A percentile compares a stretch with the other conserved stretches of the same genome.
phyloP scores from a whole-genome alignment of 192 early-diverging fungal species.

The Backusella tuberculispora region DNA sequence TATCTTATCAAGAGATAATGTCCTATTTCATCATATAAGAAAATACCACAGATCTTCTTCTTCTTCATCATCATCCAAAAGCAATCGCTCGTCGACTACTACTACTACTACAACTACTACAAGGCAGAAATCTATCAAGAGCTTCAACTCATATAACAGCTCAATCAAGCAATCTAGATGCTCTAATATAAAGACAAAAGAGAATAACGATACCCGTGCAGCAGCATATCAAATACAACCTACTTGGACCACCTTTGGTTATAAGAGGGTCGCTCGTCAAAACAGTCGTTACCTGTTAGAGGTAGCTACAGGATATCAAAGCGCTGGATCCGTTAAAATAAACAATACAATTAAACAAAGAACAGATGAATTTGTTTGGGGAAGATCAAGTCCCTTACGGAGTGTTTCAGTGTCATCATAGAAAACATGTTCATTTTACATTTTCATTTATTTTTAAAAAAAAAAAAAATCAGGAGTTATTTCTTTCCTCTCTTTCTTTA shows the following conservation, averaged over 20 bases:
- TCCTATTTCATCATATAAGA: too few relatives aligned
- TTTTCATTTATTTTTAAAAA: neutral
- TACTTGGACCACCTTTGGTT: neutral
- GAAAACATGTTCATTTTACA: neutral
- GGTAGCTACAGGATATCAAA: neutral
- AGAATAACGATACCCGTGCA: neutral
- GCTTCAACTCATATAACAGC: neutral
- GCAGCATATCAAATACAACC: neutral
- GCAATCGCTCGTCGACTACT: too few relatives aligned
- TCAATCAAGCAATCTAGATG: neutral
- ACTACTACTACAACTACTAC: too few relatives aligned
- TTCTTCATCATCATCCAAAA: too few relatives aligned
- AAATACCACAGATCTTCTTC: too few relatives aligned
- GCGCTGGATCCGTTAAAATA: neutral
- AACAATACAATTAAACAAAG: neutral
- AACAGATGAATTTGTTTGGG: conserved; percentile 17
- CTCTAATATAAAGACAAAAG: neutral
- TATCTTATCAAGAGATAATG: too few relatives aligned
- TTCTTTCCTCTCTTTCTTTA: conserved; percentile 9
- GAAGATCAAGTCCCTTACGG: conserved; percentile 4
- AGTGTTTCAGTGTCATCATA: neutral
- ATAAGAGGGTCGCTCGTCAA: neutral
- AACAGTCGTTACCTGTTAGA: neutral
- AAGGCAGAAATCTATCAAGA: too few relatives aligned
- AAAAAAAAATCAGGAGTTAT: neutral